Evolutionary conservation across 192 early-diverging fungal species (phyloP), one percentile per base, ranked within the genome.

Genomic region (Entomortierella parvispora): DNA sequence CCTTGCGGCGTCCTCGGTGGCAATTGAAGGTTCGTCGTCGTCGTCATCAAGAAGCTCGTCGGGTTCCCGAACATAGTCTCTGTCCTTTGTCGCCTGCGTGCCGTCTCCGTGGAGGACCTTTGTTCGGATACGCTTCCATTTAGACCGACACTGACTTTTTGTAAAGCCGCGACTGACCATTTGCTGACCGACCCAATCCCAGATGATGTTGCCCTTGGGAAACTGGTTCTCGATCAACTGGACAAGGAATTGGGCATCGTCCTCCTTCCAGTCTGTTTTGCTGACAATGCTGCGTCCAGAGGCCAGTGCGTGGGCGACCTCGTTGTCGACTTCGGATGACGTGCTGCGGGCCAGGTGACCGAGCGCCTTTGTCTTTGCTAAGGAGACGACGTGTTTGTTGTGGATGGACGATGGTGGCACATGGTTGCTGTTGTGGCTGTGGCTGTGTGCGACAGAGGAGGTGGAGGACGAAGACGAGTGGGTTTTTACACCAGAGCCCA

Each of bases 121-220:
- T 17, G 65, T 77, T 4, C 74, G 43, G 37, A 77, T 77, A 14
- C 74, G 74, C 54, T 77, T 77, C 74, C 74, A 77, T 20, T 77
- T 77, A 34, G 74, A 77, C 26, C 74, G 65, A 46, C 74, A 77
- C 25, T 77, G 74, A 31, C 50, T 77, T 47, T 77, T 77, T n/a
- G 65, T 68, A 28, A 77, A 77, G 14, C 74, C 74, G 3, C 57
- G 50, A 45, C 56, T 63, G 20, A 47, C 44, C 74, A 77, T 77
- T 26, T 77, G 74, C 17, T 77, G 74, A n/a, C 74, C 74, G 14
- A 77, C 74, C 74, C 74, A 77, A 23, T 77, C 74, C 74, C 74
- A 77, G 28, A 77, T 77, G n/a, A 77, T 77, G 42, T 77, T 77
- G 59, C 74, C 74, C 34, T 77, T 77, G 34, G 74, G 74, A 42